Percentiles rank a stretch among this genome's conserved stretches.
These are phyloP conservation scores for Sorghum bicolor DNA, from an alignment of 176 grass and related monocot genomes.

Conservation along the genomic window Sorghum_bicolor_NCBIv3 NC_012870.2:14056001-14056500, in stretches of 20 bases:
- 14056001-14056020: not conserved
- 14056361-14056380: not conserved
- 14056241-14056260: constrained; percentile 35
- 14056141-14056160: not conserved
- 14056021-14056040: not conserved
- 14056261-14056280: not conserved
- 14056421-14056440: not conserved
- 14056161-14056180: constrained; percentile 27
- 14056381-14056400: not conserved
- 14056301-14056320: not conserved
- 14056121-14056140: not conserved
- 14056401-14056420: not conserved
- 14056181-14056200: constrained; percentile 12
- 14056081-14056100: not conserved
- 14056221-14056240: constrained; percentile 50
- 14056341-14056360: not conserved
- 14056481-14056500: not conserved
- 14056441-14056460: constrained; percentile 8
- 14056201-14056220: constrained; percentile 31
- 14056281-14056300: not conserved
- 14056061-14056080: not conserved
- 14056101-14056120: not conserved
- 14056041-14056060: not conserved
- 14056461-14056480: not conserved
- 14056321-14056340: not conserved